These are phyloP conservation scores for Cercospora beticola DNA, from an alignment of 2,329 filamentous ascomycete genomes.

Conservation along the genomic window DNA sequence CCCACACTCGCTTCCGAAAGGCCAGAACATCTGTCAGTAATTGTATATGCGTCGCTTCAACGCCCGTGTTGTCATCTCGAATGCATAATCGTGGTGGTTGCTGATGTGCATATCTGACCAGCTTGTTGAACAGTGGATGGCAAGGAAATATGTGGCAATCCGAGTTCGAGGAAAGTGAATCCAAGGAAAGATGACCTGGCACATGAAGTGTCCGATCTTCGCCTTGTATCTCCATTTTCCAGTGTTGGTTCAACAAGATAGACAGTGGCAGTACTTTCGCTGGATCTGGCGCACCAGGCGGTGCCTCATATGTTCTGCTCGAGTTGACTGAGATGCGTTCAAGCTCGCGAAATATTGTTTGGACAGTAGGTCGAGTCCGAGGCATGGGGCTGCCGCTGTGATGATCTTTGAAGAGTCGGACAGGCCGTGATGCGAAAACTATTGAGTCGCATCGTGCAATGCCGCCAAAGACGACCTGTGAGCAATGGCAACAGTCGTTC, in stretches of 20 bases:
- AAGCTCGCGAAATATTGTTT: slow-evolving; percentile 22
- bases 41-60: slow-evolving; percentile 44
- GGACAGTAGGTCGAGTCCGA: slow-evolving; percentile 20
- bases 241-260: slow-evolving; percentile 18
- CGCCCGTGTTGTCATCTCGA: slow-evolving; percentile 41
- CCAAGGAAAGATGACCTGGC: slow-evolving; percentile 11
- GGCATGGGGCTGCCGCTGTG: slow-evolving; percentile 10
- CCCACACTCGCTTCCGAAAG: slow-evolving; percentile 42
- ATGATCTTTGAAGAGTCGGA: neutral
- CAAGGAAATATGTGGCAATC: slow-evolving; percentile 34
- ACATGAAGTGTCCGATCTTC: slow-evolving; percentile 32
- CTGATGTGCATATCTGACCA: slow-evolving; percentile 43
- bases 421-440: neutral
- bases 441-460: neutral
- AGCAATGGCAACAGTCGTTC: neutral
- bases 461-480: neutral
- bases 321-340: slow-evolving; percentile 22
- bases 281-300: slow-evolving; percentile 8
- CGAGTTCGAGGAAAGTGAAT: slow-evolving; percentile 15
- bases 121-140: slow-evolving; percentile 42
- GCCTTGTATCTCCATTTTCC: slow-evolving; percentile 22
- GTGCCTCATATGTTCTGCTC: slow-evolving; percentile 18
- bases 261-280: slow-evolving; percentile 20
- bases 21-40: slow-evolving; percentile 48
- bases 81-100: slow-evolving; percentile 41